These are phyloP conservation scores for Celoporthe dispersa DNA, from an alignment of 2,329 filamentous ascomycete genomes.

Conservation along the genomic window DNA sequence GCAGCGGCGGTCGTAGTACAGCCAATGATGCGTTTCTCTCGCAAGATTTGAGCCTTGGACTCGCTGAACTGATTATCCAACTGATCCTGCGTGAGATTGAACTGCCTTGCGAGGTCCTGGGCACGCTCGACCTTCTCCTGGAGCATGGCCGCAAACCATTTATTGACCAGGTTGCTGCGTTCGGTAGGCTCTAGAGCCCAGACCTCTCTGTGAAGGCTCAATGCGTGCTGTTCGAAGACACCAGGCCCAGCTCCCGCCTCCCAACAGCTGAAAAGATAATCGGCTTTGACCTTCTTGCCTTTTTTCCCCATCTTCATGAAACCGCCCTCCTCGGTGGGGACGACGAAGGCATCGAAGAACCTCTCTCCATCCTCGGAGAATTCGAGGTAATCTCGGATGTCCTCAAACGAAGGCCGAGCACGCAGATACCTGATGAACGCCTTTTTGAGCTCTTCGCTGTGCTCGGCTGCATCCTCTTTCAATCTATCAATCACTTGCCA, in stretches of 20 bases:
- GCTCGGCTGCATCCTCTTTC: constrained; percentile 40
- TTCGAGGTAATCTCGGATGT: constrained; percentile 50
- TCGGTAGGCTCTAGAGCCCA: constrained; percentile 55
- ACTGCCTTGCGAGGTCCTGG: constrained; percentile 42
- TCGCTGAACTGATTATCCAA: constrained; percentile 51
- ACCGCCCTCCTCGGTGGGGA: constrained; percentile 51
- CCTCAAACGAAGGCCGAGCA: constrained; percentile 25
- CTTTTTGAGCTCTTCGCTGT: constrained; percentile 33
- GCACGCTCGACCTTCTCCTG: constrained; percentile 55
- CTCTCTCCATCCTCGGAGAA: constrained; percentile 55
- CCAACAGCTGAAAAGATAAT: constrained; percentile 63
- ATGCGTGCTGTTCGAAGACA: constrained; percentile 41
- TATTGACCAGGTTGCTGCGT: constrained; percentile 42
- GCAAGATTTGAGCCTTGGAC: constrained; percentile 48
- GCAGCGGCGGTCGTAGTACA: constrained; percentile 75
- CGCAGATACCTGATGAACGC: constrained; percentile 30
- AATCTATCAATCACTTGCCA: constrained; percentile 49
- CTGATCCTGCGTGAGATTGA: constrained; percentile 46
- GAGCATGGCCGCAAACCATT: constrained; percentile 52
- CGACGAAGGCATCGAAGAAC: constrained; percentile 61
- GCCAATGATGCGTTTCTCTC: constrained; percentile 64
- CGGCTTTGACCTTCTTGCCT: constrained; percentile 47
- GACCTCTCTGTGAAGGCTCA: constrained; percentile 40
- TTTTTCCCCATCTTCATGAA: constrained; percentile 51
- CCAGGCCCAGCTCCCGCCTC: constrained; percentile 49